Conservation (phyloP, 2,329 filamentous ascomycete genomes). For the Talaromyces atroroseus region DNA sequence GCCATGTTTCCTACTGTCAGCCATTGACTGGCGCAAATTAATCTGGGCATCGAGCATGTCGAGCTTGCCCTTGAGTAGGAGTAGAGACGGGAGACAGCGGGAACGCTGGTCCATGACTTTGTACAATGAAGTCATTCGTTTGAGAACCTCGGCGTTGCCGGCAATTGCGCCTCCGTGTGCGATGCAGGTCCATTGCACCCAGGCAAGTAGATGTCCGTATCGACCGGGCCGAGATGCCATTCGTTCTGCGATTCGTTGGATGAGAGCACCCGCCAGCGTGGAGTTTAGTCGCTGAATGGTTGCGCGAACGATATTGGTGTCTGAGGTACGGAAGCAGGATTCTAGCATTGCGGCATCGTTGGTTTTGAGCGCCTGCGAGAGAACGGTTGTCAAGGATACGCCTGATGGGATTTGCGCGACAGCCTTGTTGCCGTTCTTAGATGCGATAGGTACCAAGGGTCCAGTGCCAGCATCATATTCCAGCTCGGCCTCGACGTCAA, state of each 20-base stretch:
- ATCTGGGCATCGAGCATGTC: conserved; percentile 92
- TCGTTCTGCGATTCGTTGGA: conserved; percentile 79
- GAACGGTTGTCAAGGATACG: conserved; percentile 82
- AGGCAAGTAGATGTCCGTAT: conserved; percentile 83
- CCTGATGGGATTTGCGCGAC: conserved; percentile 57
- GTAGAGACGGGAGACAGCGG: conserved; percentile 70
- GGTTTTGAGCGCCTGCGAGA: conserved; percentile 85
- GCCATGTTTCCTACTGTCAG: conserved; percentile 40
- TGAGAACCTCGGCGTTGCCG: conserved; percentile 75
- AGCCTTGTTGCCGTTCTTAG: conserved; percentile 25
- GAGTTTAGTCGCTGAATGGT: conserved; percentile 91
- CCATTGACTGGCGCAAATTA: conserved; percentile 67
- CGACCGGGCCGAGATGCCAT: conserved; percentile 82
- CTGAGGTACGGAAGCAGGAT: conserved; percentile 78
- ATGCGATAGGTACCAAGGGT: conserved; percentile 37
- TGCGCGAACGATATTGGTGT: conserved; percentile 70
- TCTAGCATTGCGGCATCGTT: conserved; percentile 88
- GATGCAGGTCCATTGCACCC: conserved; percentile 93
- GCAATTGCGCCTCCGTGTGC: conserved; percentile 88
- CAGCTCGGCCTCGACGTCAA: conserved; percentile 62
- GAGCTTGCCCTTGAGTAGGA: conserved; percentile 89
- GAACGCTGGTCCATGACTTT: conserved; percentile 84
- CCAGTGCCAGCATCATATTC: conserved; percentile 40
- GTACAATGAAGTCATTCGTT: conserved; percentile 71
- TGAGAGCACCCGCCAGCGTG: conserved; percentile 68